These are phyloP conservation scores for Pythium sukuiense DNA, from an alignment of 352 stramenopile genomes.

Conservation along the genomic window DNA sequence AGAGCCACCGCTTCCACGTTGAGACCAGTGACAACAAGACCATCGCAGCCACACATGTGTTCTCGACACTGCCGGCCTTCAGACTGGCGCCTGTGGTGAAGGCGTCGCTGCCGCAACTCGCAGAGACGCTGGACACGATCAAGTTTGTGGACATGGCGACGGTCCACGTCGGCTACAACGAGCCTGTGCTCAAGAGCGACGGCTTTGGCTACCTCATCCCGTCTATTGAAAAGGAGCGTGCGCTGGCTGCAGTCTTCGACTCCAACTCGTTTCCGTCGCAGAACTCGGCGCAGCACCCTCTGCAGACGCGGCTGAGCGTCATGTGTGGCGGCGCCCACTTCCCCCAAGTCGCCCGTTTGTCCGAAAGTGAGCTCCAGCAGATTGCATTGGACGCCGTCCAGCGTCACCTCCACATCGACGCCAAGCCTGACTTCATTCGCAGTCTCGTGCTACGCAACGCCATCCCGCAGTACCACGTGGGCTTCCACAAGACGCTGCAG, in stretches of 20 bases:
- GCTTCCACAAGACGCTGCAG: slow-evolving; percentile 61
- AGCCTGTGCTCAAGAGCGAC: slow-evolving; percentile 51
- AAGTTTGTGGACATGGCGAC: slow-evolving; percentile 83
- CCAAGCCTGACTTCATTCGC: slow-evolving; percentile 55
- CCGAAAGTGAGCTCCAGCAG: slow-evolving; percentile 48
- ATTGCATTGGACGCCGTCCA: slow-evolving; percentile 67
- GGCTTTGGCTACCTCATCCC: slow-evolving; percentile 89
- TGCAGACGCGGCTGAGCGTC: slow-evolving; percentile 79
- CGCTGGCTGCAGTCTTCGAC: slow-evolving; percentile 87
- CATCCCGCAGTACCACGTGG: slow-evolving; percentile 89
- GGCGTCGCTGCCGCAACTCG: slow-evolving; percentile 43
- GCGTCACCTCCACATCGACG: slow-evolving; percentile 70
- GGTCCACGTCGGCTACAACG: slow-evolving; percentile 76
- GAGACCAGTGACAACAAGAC: slow-evolving; percentile 37
- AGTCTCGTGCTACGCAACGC: slow-evolving; percentile 53
- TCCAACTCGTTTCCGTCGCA: slow-evolving; percentile 88
- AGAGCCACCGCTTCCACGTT: slow-evolving; percentile 35
- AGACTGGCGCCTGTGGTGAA: slow-evolving; percentile 50
- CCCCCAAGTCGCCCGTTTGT: slow-evolving; percentile 46
- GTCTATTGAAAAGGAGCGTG: slow-evolving; percentile 59
- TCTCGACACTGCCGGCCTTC: slow-evolving; percentile 75
- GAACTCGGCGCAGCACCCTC: slow-evolving; percentile 34
- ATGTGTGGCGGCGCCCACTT: slow-evolving; percentile 85
- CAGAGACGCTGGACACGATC: slow-evolving; percentile 56
- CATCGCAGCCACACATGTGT: slow-evolving; percentile 59